These are phyloP conservation scores for Austropuccinia psidii DNA, from an alignment of 1,284 basidiomycete species.

Conservation along the genomic window DNA sequence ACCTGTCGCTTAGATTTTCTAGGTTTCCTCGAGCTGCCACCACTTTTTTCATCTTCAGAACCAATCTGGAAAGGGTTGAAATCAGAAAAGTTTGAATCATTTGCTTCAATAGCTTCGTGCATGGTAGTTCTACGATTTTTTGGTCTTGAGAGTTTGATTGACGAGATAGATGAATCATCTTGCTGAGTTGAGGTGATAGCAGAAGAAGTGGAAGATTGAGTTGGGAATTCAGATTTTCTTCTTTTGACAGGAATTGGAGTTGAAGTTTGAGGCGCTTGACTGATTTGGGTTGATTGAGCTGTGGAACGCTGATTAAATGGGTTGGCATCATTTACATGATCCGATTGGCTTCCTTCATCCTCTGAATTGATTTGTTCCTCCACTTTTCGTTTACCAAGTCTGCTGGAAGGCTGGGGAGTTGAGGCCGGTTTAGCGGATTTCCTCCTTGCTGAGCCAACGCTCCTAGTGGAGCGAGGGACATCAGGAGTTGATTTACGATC, in stretches of 20 bases:
- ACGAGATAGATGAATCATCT: slow-evolving; percentile 2
- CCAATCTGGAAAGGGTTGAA: slow-evolving; percentile 55
- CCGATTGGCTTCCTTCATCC: neutral
- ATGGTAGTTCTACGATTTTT: slow-evolving; percentile 23
- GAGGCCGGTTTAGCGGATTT: neutral
- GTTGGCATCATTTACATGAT: neutral
- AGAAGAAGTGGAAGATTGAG: neutral
- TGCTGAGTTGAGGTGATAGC: neutral
- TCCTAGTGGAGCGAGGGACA: neutral
- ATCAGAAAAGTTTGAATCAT: slow-evolving; percentile 51
- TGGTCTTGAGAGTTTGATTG: slow-evolving; percentile 6
- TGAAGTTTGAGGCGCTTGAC: neutral
- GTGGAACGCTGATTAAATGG: neutral
- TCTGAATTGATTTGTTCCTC: neutral
- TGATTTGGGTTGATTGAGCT: neutral
- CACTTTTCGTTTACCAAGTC: slow-evolving; percentile 12
- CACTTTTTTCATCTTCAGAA: slow-evolving; percentile 48
- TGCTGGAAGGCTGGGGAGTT: neutral
- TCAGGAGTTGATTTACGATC: slow-evolving; percentile 17
- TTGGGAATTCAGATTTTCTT: slow-evolving; percentile 22
- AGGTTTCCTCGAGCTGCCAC: slow-evolving; percentile 30
- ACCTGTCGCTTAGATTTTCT: slow-evolving; percentile 16
- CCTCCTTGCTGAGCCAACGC: too few species aligned
- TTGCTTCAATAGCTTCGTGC: slow-evolving; percentile 28
- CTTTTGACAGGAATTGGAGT: slow-evolving; percentile 19